Base-by-base conservation (phyloP, 2,329 filamentous ascomycete species). In the Clonostachys sp. region DNA sequence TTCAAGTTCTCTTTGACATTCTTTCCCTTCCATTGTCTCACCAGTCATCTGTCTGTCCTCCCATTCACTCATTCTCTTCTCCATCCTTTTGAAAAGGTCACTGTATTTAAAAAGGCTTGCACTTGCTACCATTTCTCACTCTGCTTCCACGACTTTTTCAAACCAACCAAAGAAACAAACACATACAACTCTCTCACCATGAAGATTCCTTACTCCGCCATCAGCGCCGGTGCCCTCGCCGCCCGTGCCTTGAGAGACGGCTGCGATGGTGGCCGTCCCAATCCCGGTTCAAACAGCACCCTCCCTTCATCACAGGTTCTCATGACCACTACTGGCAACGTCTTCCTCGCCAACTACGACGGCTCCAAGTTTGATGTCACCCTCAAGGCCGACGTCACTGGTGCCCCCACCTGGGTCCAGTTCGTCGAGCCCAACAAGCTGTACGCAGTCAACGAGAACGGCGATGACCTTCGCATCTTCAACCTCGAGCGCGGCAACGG, bases 391-490 rank as follows among this genome's bases (percentile, higher is more conserved):
- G 46, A 51, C 42, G 62, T 70, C 17, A 53, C 57, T 44, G 70
- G 68, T 36, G 58, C 61, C 34, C 67, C 74, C 18, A 75, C 71
- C 50, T 79, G 75, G 75, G 59, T 78, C 59, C 59, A 65, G 38
- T 68, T 67, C 57, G 65, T 63, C 44, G 50, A 61, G 16, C 66
- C 67, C 24, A 62, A 67, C 54, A 46, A 48, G 17, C 49, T 79
- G 41, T 78, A 75, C 49, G 70, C 71, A 41, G 70, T 74, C 17
- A 66, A 79, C 51, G 76, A 80, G 65, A 69, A 68, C 53, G 61
- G 64, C 52, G 58, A 60, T 44, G 54, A 59, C 41, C 59, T 71
- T n/a, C 64, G 66, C 49, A 55, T 69, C 14, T 73, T 73, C 55
- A 61, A 57, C 16, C 53, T 74, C 34, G 50, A 53, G 24, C 45